phyloP scores from a whole-genome alignment of 441 rosid species.

The Croton setiger region DNA sequence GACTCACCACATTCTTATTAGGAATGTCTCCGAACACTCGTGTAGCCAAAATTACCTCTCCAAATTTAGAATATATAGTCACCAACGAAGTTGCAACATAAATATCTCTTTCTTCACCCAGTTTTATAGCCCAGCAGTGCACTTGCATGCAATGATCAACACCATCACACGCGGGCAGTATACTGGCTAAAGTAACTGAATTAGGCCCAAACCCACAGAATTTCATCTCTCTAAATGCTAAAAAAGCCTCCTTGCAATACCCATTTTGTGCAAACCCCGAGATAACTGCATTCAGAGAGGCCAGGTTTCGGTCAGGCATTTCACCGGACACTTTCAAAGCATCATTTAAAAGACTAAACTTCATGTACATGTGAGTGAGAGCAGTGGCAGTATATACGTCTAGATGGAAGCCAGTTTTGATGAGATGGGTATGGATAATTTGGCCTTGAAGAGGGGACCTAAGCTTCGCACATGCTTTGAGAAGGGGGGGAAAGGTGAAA shows the following conservation, averaged over 20 bases:
- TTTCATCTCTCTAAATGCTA: constrained; percentile 32
- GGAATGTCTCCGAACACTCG: constrained; percentile 46
- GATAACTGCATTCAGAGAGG: constrained; percentile 37
- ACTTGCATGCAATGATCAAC: constrained; percentile 35
- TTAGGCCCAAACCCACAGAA: constrained; percentile 33
- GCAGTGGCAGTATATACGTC: constrained; percentile 38
- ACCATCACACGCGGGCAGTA: constrained; percentile 43
- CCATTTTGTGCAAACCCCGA: constrained; percentile 40
- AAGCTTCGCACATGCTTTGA: constrained; percentile 40
- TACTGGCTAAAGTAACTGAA: constrained; percentile 43
- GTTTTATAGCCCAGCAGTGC: constrained; percentile 55
- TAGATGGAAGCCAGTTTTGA: constrained; percentile 30
- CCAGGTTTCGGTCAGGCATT: constrained; percentile 40
- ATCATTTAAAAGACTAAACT: constrained; percentile 27
- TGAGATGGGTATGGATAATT: constrained; percentile 37
- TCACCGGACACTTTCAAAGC: constrained; percentile 38
- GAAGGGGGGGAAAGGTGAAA: constrained; percentile 43
- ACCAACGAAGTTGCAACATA: constrained; percentile 63
- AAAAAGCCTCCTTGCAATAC: constrained; percentile 31
- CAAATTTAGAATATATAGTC: constrained; percentile 44
- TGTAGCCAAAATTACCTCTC: constrained; percentile 38
- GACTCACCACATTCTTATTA: constrained; percentile 49
- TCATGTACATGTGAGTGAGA: constrained; percentile 30
- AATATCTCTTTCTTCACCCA: constrained; percentile 50
- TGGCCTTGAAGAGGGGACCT: constrained; percentile 23